Base-by-base conservation (phyloP, 495 filamentous ascomycete species). In the Bombardia bombarda region DNA sequence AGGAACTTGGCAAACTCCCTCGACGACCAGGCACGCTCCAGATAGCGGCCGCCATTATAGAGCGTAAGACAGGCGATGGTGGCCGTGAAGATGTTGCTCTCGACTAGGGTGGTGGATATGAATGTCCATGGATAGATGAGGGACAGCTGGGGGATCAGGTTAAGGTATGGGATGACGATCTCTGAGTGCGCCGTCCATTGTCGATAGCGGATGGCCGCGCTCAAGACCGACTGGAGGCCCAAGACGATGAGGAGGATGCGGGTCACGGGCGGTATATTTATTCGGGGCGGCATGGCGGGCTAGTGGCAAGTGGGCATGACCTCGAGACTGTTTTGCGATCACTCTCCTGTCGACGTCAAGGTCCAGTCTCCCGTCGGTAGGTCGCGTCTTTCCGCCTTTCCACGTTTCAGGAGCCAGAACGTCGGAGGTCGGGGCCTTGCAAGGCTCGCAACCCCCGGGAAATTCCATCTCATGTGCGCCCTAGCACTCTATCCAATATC, bases 21-120 rank as follows among this genome's bases (percentile, higher is more conserved):
- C n/a, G 86, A 87, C 22, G 87, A 83, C 92, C 92, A 98, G 35
- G 93, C 92, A 50, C 92, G 78, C 67, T 98, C 92, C 20, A 98
- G 77, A 57, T 98, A 98, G 50, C 87, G 81, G 7, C 93, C 92
- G 17, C 89, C 93, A 70, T 95, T 87, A 65, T 94, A 90, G 30
- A 97, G 64, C 14, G 90, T 92, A 21, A 80, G 68, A 9, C 75
- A 82, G 44, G 90, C 87, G 39, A 96, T 76, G 12, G 79, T 63
- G 3, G 96, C 72, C 21, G 87, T 92, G 57, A 95, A 84, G 57
- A 95, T 73, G 56, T 97, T 97, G 61, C 87, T 86, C 63, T 98
- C 92, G 36, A 94, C 87, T 33, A 96, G 76, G 0, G 90, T 86
- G 8, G 92, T 84, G 0, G 85, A 84, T 24, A 90, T 51, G 50